These are phyloP conservation scores for Didymella sp. DNA, from an alignment of 2,329 filamentous ascomycete genomes.

Conservation along the genomic window DNA sequence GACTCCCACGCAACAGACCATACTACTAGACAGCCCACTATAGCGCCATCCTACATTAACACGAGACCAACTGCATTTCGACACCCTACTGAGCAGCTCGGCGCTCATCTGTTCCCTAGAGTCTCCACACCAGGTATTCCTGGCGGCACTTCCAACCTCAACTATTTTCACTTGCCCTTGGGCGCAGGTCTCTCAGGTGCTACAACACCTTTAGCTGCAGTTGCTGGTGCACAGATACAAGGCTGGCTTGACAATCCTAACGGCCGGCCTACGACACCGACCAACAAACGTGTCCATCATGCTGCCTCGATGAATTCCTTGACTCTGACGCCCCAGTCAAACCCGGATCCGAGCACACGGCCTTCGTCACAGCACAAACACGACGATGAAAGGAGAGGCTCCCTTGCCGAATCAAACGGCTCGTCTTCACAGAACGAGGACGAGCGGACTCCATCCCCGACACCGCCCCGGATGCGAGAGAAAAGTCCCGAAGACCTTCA, in stretches of 20 bases:
- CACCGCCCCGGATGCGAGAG: conserved; percentile 68
- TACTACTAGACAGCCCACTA: conserved; percentile 28
- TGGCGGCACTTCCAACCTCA: conserved; percentile 76
- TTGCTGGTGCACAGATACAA: conserved; percentile 72
- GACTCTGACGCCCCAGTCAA: conserved; percentile 55
- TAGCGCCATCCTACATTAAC: conserved; percentile 35
- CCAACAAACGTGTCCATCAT: conserved; percentile 47
- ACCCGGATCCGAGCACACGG: conserved; percentile 53
- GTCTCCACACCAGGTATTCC: conserved; percentile 66
- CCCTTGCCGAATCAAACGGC: conserved; percentile 37
- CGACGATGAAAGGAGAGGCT: conserved; percentile 37
- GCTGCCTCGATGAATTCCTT: conserved; percentile 55
- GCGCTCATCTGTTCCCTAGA: conserved; percentile 41
- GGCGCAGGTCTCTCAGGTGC: conserved; percentile 74
- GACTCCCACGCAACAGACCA: conserved; percentile 25
- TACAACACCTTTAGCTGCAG: conserved; percentile 79
- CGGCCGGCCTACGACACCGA: conserved; percentile 43
- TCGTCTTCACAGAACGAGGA: conserved; percentile 39
- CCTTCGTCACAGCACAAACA: conserved; percentile 54
- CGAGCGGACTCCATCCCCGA: conserved; percentile 41
- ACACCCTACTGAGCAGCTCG: conserved; percentile 44
- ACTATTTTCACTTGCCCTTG: conserved; percentile 83
- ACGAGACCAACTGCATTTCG: conserved; percentile 40
- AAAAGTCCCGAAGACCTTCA: conserved; percentile 86
- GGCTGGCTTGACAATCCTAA: conserved; percentile 55